A percentile compares a stretch with the other conserved stretches of the same genome.
These are phyloP conservation scores for Scheffersomyces illinoinensis DNA, from an alignment of 1,139 yeast genomes.

Conservation along the genomic window DNA sequence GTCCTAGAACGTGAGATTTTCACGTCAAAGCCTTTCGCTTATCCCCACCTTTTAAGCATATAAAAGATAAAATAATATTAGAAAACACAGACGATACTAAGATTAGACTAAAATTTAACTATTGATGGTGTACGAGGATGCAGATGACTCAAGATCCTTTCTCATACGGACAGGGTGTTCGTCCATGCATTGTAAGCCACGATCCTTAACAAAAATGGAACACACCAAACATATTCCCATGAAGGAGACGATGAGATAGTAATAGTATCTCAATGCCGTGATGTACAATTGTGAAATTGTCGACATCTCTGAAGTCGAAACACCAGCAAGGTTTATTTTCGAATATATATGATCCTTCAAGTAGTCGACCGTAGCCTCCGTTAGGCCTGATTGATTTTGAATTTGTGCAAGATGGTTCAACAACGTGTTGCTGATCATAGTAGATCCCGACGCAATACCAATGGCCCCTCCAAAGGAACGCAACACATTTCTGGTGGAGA, in stretches of 20 bases:
- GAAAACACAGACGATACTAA: background rate
- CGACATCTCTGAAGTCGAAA: conserved; percentile 23
- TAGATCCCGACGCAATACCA: conserved; percentile 48
- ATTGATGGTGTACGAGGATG: conserved; percentile 4
- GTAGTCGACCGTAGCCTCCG: conserved; percentile 15
- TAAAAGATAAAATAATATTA: too few relatives aligned
- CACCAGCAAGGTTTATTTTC: conserved; percentile 25
- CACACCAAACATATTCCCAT: conserved; percentile 39
- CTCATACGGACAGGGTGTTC: conserved; percentile 21
- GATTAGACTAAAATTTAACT: background rate
- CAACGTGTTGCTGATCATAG: conserved; percentile 43
- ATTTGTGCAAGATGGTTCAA: conserved; percentile 19
- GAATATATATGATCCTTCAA: conserved; percentile 33
- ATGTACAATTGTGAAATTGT: conserved; percentile 34
- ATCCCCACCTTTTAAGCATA: background rate
- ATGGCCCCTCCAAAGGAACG: conserved; percentile 58
- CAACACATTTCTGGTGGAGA: conserved; percentile 52
- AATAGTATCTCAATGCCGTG: conserved; percentile 38
- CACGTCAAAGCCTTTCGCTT: background rate
- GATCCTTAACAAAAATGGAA: conserved; percentile 38
- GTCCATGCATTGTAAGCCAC: conserved; percentile 44
- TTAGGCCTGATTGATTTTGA: conserved; percentile 7
- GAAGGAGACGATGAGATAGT: conserved; percentile 44
- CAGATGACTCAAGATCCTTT: conserved; percentile 10
- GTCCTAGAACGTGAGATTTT: background rate